phyloP scores from a whole-genome alignment of 2,329 filamentous ascomycete genomes.

The Pseudopyricularia cyperi region DNA sequence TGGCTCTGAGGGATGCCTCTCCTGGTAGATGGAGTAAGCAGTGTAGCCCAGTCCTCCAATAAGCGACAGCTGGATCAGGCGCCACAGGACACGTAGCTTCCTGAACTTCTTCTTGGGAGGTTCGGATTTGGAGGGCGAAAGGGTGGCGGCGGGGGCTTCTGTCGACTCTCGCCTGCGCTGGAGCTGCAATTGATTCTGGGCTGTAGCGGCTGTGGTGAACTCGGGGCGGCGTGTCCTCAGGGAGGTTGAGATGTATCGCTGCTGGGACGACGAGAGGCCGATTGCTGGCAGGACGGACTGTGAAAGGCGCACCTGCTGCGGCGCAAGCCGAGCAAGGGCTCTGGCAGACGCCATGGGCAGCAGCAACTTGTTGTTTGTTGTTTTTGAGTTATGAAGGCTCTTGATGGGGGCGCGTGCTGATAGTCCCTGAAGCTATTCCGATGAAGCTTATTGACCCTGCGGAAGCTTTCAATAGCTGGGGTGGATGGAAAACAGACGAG shows the following conservation, averaged over 20 bases:
- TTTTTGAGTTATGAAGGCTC: neutral
- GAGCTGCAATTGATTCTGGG: neutral
- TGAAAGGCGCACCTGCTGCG: slow-evolving; percentile 10
- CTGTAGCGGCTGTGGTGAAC: neutral
- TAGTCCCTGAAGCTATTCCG: too few species aligned
- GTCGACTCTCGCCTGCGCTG: slow-evolving; percentile 3
- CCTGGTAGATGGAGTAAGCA: slow-evolving; percentile 69
- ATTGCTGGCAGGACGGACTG: slow-evolving; percentile 10
- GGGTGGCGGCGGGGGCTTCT: slow-evolving; percentile 9
- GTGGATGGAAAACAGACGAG: neutral
- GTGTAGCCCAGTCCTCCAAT: slow-evolving; percentile 59
- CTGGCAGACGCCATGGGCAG: slow-evolving; percentile 20
- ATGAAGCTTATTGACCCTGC: too few species aligned
- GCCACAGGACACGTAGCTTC: slow-evolving; percentile 69
- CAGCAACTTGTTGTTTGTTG: neutral
- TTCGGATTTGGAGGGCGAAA: slow-evolving; percentile 11
- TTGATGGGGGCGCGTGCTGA: too few species aligned
- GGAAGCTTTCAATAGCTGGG: neutral
- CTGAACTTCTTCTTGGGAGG: slow-evolving; percentile 45
- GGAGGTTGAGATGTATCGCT: neutral
- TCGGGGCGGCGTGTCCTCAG: neutral
- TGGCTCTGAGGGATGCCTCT: slow-evolving; percentile 73
- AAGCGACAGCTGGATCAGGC: slow-evolving; percentile 64
- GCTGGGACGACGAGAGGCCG: neutral
- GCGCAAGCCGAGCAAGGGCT: slow-evolving; percentile 18